These are phyloP conservation scores for Thecamonas trahens DNA, from an alignment of 78 protist species.

Conservation along the genomic window DNA sequence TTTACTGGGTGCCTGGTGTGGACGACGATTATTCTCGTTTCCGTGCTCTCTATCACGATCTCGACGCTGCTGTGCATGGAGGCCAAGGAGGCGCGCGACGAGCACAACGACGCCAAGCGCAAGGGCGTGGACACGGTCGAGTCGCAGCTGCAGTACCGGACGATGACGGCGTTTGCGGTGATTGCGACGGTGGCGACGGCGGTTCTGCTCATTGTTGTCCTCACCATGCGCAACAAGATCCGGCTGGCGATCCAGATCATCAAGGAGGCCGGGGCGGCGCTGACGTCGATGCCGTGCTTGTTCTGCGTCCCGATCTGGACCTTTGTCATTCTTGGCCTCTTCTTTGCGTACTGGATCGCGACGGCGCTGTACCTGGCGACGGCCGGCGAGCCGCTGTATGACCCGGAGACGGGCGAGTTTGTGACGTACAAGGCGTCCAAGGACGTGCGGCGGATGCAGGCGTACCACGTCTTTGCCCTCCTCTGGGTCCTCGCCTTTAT, in stretches of 20 bases:
- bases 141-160: too few relatives aligned
- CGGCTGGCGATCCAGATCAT: constrained; percentile 6
- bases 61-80: too few relatives aligned
- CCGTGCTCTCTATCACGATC: too few relatives aligned
- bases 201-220: not conserved
- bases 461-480: constrained; percentile 39
- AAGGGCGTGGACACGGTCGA: too few relatives aligned
- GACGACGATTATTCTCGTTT: too few relatives aligned
- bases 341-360: constrained; percentile 8
- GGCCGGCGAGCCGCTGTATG: not conserved
- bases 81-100: too few relatives aligned
- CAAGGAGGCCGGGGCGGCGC: constrained; percentile 23
- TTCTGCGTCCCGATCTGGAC: constrained; percentile 10
- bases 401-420: not conserved
- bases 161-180: too few relatives aligned
- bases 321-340: not conserved
- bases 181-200: too few relatives aligned
- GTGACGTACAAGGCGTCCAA: too few relatives aligned
- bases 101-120: too few relatives aligned
- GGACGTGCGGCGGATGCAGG: not conserved
- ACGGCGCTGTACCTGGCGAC: not conserved
- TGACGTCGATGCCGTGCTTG: constrained; percentile 15
- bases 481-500: constrained; percentile 25
- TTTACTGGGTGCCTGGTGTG: too few relatives aligned
- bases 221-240: not conserved